Percentiles rank a stretch among this genome's conserved stretches.
phyloP scores from a whole-genome alignment of 1,284 basidiomycete species.

The Ustilago curta region DNA sequence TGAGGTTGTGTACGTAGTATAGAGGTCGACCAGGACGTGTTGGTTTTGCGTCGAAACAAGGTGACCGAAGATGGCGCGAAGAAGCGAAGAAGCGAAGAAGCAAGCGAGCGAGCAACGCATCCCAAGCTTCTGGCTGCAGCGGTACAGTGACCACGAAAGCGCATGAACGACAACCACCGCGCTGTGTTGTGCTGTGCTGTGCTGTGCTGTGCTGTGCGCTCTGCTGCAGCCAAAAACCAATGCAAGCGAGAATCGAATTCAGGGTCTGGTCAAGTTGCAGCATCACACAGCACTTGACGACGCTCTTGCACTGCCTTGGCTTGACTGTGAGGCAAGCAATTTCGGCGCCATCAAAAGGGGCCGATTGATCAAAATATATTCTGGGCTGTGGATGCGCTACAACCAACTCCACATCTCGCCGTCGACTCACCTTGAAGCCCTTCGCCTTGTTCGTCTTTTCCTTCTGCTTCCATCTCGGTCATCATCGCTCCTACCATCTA shows the following conservation, averaged over 20 bases:
- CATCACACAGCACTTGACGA: too few relatives aligned
- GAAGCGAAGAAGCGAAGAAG: not conserved
- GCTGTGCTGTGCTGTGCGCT: too few relatives aligned
- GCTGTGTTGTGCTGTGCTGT: too few relatives aligned
- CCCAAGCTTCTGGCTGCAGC: too few relatives aligned
- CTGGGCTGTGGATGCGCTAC: too few relatives aligned
- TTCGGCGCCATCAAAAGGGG: too few relatives aligned
- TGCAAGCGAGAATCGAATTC: constrained; percentile 1
- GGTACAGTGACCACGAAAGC: not conserved
- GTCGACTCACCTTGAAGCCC: too few relatives aligned
- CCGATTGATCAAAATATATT: too few relatives aligned
- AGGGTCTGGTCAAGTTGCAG: not conserved
- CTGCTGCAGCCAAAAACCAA: not conserved
- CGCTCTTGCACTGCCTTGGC: too few relatives aligned
- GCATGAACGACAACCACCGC: not conserved
- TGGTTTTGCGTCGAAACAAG: not conserved
- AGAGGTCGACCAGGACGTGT: not conserved
- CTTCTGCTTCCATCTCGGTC: constrained; percentile 1
- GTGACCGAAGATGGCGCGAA: not conserved
- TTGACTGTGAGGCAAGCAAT: too few relatives aligned
- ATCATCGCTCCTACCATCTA: not conserved
- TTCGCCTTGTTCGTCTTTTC: too few relatives aligned
- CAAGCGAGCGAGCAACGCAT: not conserved
- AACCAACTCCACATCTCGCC: too few relatives aligned
- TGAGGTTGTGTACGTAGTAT: not conserved